Percentiles rank a stretch among this genome's conserved stretches.
These are phyloP conservation scores for Phytophthora nicotianae DNA, from an alignment of 352 stramenopile species.

Conservation along the genomic window DNA sequence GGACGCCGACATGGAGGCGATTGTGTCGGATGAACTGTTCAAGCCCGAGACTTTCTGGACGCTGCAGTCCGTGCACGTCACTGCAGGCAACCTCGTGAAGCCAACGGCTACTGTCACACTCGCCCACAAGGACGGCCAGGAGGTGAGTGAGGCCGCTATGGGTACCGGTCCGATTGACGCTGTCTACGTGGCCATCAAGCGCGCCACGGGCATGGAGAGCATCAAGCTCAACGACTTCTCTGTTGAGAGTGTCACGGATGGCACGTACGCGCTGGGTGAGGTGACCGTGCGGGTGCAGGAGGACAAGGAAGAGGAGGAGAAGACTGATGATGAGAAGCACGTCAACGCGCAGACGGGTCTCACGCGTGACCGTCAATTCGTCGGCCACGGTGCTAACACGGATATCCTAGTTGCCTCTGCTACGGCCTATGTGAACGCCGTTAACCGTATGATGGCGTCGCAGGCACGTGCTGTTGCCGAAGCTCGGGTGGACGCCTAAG, in stretches of 20 bases:
- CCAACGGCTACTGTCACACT: slow-evolving; percentile 90
- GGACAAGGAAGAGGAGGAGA: slow-evolving; percentile 55
- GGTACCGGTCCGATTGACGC: slow-evolving; percentile 87
- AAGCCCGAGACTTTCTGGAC: slow-evolving; percentile 91
- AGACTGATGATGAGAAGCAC: slow-evolving; percentile 60
- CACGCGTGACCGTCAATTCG: slow-evolving; percentile 83
- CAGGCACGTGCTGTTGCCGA: slow-evolving; percentile 51
- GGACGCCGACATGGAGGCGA: slow-evolving; percentile 91
- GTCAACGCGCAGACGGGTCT: slow-evolving; percentile 90
- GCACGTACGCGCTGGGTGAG: slow-evolving; percentile 85
- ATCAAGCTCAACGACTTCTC: slow-evolving; percentile 90
- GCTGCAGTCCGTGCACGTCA: slow-evolving; percentile 89
- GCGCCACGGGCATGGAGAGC: slow-evolving; percentile 77
- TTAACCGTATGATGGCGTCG: slow-evolving; percentile 85
- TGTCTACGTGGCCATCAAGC: slow-evolving; percentile 88
- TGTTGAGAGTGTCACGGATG: slow-evolving; percentile 89
- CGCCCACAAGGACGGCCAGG: slow-evolving; percentile 86
- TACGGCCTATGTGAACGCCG: slow-evolving; percentile 88
- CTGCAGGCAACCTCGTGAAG: slow-evolving; percentile 90
- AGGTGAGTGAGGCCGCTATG: slow-evolving; percentile 91
- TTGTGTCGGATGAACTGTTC: slow-evolving; percentile 90
- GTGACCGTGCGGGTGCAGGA: slow-evolving; percentile 87
- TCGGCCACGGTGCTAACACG: slow-evolving; percentile 89
- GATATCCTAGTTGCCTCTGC: slow-evolving; percentile 90
- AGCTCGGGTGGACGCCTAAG: slow-evolving; percentile 45